Conservation (phyloP, 768 basidiomycete species). For the Mycena galericulata region DNA sequence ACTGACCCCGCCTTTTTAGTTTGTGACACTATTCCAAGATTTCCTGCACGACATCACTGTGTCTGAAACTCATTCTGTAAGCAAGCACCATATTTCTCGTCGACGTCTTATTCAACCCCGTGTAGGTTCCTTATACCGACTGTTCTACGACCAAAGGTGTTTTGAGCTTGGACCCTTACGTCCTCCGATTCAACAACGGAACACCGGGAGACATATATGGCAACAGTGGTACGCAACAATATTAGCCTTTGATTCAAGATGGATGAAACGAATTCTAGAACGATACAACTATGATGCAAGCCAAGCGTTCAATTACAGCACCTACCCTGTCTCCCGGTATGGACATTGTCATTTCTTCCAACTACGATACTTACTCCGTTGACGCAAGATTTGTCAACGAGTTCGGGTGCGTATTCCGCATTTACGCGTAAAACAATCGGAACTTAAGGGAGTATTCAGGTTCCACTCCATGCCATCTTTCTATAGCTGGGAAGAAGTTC, state of each 20-base stretch:
- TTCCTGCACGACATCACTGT: constrained; percentile 61
- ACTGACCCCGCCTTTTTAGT: constrained; percentile 44
- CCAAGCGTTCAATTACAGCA: constrained; percentile 64
- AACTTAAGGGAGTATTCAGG: constrained; percentile 41
- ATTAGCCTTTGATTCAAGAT: background rate
- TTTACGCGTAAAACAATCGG: background rate
- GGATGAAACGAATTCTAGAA: constrained; percentile 45
- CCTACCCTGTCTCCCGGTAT: constrained; percentile 62
- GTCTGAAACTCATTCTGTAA: constrained; percentile 63
- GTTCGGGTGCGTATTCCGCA: constrained; percentile 56
- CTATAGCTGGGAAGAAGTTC: constrained; percentile 70
- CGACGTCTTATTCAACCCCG: background rate
- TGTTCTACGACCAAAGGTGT: constrained; percentile 71
- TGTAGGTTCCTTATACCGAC: constrained; percentile 67
- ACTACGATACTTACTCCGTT: background rate
- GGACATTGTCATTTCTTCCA: constrained; percentile 1
- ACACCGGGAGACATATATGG: constrained; percentile 68
- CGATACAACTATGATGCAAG: constrained; percentile 68
- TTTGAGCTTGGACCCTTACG: constrained; percentile 67
- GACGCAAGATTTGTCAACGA: constrained; percentile 64
- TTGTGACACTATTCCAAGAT: constrained; percentile 62
- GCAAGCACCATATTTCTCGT: constrained; percentile 7
- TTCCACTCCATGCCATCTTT: constrained; percentile 76
- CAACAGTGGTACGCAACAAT: constrained; percentile 54
- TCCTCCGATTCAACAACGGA: constrained; percentile 61